phyloP scores from a whole-genome alignment of 192 early-diverging fungal species.

The Backusella macrospora region DNA sequence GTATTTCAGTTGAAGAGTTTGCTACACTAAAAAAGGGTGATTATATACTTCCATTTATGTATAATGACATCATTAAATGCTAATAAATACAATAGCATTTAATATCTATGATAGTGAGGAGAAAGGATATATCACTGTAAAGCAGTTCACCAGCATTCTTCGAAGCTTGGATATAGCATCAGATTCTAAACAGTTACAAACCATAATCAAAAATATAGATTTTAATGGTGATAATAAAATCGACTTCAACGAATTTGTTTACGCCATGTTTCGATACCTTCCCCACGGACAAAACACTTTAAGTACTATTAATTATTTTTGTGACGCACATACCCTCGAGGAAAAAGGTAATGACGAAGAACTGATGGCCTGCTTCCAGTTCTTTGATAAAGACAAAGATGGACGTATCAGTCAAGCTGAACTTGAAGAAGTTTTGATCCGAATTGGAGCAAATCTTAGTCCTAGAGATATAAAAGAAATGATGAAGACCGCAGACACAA shows the following conservation, averaged over 20 bases:
- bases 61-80: background rate
- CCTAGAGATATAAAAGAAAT: slow-evolving; percentile 25
- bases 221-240: slow-evolving; percentile 10
- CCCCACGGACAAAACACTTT: background rate
- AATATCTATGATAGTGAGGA: slow-evolving; percentile 12
- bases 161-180: background rate
- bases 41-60: background rate
- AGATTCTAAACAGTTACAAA: background rate
- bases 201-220: slow-evolving; percentile 6
- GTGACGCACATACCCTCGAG: background rate
- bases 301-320: background rate
- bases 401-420: slow-evolving; percentile 28
- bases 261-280: slow-evolving; percentile 19
- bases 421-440: slow-evolving; percentile 20
- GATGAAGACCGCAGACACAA: slow-evolving; percentile 27
- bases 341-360: slow-evolving; percentile 18
- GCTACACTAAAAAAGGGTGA: slow-evolving; percentile 17
- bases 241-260: slow-evolving; percentile 28
- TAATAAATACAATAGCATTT: slow-evolving; percentile 13
- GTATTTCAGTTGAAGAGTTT: slow-evolving; percentile 8
- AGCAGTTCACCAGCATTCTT: slow-evolving; percentile 1
- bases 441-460: slow-evolving; percentile 16
- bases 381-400: slow-evolving; percentile 35
- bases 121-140: background rate
- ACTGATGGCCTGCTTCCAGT: slow-evolving; percentile 23